Base-by-base conservation (phyloP, 148 eudicot genomes). In the Vaccinium macrocarpon region DNA sequence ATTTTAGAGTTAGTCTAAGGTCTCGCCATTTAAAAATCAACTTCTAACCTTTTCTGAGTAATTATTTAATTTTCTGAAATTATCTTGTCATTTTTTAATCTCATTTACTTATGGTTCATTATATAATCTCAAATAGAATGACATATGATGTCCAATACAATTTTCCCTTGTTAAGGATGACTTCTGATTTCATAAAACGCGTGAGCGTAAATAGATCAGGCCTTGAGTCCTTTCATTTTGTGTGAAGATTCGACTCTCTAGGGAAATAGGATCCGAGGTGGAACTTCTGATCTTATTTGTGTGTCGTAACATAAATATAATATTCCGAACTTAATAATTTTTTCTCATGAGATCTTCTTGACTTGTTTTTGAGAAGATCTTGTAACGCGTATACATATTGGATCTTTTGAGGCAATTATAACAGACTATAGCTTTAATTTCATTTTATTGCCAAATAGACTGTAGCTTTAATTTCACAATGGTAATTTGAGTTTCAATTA, bases 361-460 rank as follows among this genome's bases (percentile, higher is more conserved):
- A n/a, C n/a, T 4, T 1, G 18, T 6, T 35, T 35, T 73, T 73
- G 2, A 5, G 35, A 73, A 73, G 50, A 73, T 73, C 76, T 35
- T 8, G 18, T 19, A 10, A 80, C 42, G 53, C 11, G 53, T 61
- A 80, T 80, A 42, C 64, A 38, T 61, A 42, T 80, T 59, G 82
- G 50, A 80, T 46, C 18, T 80, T 80, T 80, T 59, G 82, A 80
- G 71, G 51, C 51, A 80, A 80, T 61, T 80, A 80, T 15, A 80
- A 27, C 2, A 32, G 35, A 32, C 35, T 32, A 0, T 32, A 32
- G 35, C 35, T 32, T 32, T 32, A 32, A 32, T 32, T 32, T 32
- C 35, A 32, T 32, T 32, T 32, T 3, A 32, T 32, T 32, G 35
- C 35, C 35, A 32, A 32, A 32, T 32, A 32, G 35, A 32, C 35